phyloP scores from a whole-genome alignment of 2,329 filamentous ascomycete species.

The Coniochaeta sp. region DNA sequence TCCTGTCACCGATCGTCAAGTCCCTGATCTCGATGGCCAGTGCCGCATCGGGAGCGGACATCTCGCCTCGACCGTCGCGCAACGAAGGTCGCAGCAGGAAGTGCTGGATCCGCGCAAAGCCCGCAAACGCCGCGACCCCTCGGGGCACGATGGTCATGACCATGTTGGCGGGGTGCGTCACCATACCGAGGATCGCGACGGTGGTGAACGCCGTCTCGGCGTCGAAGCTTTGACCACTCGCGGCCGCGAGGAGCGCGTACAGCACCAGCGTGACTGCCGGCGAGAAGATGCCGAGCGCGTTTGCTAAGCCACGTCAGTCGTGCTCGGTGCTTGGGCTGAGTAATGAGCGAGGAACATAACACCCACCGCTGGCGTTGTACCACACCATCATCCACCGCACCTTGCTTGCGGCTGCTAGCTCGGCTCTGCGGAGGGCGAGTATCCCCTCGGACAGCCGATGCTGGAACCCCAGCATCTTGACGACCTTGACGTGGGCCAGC shows the following conservation, averaged over 20 bases:
- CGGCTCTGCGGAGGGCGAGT: neutral
- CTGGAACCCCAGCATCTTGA: neutral
- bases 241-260: conserved; percentile 20
- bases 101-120: conserved; percentile 28
- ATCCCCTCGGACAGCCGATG: neutral
- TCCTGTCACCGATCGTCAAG: too few relatives aligned
- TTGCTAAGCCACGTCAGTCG: conserved; percentile 18
- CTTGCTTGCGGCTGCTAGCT: neutral
- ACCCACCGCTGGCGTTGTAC: neutral
- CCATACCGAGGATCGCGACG: conserved; percentile 26
- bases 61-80: conserved; percentile 1
- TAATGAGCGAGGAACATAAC: neutral
- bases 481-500: neutral
- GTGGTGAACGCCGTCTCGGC: conserved; percentile 31
- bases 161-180: conserved; percentile 36
- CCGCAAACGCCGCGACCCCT: conserved; percentile 21
- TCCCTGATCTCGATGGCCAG: too few relatives aligned
- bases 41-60: neutral
- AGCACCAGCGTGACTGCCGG: conserved; percentile 29
- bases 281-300: conserved; percentile 32
- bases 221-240: conserved; percentile 16
- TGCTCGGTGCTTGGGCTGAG: neutral
- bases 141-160: conserved; percentile 32
- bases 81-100: conserved; percentile 19
- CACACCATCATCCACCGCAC: neutral